phyloP scores from a whole-genome alignment of 257 asterid genomes.

The Galeopsis tetrahit region DNA sequence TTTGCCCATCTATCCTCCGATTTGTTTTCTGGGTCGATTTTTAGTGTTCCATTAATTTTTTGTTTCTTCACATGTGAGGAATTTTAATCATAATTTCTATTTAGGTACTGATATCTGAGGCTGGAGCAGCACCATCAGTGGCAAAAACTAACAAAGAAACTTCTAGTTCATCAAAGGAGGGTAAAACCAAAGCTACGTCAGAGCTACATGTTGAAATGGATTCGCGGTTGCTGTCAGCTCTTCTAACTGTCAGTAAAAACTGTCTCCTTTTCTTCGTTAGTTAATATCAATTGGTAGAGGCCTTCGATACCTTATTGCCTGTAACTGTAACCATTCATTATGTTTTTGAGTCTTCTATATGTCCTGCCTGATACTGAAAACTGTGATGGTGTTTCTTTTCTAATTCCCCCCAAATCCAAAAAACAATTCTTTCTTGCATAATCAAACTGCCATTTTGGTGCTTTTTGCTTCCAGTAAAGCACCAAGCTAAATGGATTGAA shows the following conservation, averaged over 20 bases:
- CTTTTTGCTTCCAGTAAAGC: conserved; percentile 12
- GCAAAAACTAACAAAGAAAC: conserved; percentile 47
- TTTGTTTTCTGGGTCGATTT: not conserved
- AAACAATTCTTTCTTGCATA: not conserved
- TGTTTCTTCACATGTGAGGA: not conserved
- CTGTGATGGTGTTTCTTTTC: not conserved
- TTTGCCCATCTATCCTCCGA: not conserved
- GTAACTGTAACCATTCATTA: conserved; percentile 2
- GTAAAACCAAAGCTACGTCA: conserved; percentile 45
- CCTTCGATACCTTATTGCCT: conserved; percentile 20
- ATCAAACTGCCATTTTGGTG: not conserved
- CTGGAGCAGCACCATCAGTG: conserved; percentile 42
- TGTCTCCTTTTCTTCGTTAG: conserved; percentile 22
- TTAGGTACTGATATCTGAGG: conserved; percentile 87
- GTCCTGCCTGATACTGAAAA: not conserved
- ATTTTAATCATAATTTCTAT: conserved; percentile 21
- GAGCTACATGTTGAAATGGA: conserved; percentile 88
- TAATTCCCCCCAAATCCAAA: conserved; percentile 10
- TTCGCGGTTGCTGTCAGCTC: conserved; percentile 87
- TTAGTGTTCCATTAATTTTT: conserved; percentile 13
- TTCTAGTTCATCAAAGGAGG: conserved; percentile 51
- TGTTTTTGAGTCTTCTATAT: not conserved
- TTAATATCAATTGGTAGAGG: conserved; percentile 18
- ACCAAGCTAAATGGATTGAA: conserved; percentile 15
- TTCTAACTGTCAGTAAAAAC: conserved; percentile 67